Base-by-base conservation (phyloP, 2,329 filamentous ascomycete species). In the Talaromyces funiculosus region DNA sequence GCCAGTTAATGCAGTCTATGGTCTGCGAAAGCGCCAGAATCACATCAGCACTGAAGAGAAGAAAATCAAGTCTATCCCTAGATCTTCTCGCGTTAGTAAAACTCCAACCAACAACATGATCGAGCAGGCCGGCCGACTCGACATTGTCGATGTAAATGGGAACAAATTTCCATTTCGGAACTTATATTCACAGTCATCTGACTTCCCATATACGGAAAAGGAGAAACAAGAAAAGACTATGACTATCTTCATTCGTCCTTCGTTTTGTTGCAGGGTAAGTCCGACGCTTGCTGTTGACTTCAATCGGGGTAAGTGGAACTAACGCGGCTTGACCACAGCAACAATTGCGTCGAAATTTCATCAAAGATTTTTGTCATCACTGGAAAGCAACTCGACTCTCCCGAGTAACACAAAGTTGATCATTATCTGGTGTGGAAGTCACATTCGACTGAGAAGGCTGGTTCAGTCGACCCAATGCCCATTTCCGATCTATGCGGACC, bases 401-500 rank as follows among this genome's bases (percentile, higher is more conserved):
- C 66, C 81, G 76, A 63, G 73, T 64, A 60, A 79, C 65, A 89
- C 87, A 33, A 85, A 84, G 65, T 82, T 93, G 66, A 81, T 83
- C 60, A 81, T 92, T 57, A 79, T 93, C 62, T 89, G 90, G 51
- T 92, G 89, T 72, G 90, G 90, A 59, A 81, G 86, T 57, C 86
- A 86, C 0, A 78, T 79, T 22, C 77, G 92, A 31, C 91, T 92
- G 67, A 77, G 84, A 62, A 82, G 83, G 75, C 92, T 92, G 75
- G 77, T 78, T 18, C 71, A 80, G 22, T 80, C 83, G 58, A 88
- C 88, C 0, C 71, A 72, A n/a, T 90, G 87, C 67, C 81, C 82
- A 1, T 92, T 87, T 75, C 85, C 86, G n/a, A 82, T 92, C 61
- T 92, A 90, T 76, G 84, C 88, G n/a, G 89, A 92, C 69, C 88